Percentiles rank a stretch among this genome's conserved stretches.
Evolutionary conservation across 768 basidiomycete species (phyloP).

Genomic region (Leccinum subgranulosum): DNA sequence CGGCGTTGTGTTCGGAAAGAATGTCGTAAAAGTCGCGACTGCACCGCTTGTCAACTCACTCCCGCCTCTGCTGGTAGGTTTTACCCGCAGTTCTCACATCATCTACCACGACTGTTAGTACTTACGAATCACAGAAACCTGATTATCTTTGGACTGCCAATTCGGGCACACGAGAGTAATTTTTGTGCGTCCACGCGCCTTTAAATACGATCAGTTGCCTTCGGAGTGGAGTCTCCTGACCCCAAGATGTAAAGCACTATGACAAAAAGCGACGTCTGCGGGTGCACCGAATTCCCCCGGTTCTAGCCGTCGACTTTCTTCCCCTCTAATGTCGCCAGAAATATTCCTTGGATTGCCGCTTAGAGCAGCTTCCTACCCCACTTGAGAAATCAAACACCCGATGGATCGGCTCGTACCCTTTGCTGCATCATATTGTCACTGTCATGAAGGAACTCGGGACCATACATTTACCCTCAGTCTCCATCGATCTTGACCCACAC

Average conservation of each 20-base stretch:
- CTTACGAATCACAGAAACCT: no score
- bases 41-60: not conserved
- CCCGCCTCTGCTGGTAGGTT: not conserved
- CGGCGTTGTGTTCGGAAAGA: not conserved
- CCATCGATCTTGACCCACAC: not conserved
- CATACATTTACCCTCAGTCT: conserved; percentile 2
- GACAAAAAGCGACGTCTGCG: conserved; percentile 15
- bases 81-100: not conserved
- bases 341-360: not conserved
- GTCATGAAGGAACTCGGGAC: conserved; percentile 4
- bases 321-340: not conserved
- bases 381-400: conserved; percentile 1
- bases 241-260: not conserved
- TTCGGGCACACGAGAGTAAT: not conserved
- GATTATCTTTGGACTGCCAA: not conserved
- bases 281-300: conserved; percentile 19
- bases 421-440: not conserved
- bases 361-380: not conserved
- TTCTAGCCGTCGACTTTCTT: not conserved
- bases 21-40: conserved; percentile 1
- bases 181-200: not conserved
- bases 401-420: not conserved
- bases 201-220: not conserved
- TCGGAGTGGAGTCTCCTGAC: not conserved
- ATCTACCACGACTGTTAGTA: not conserved